Evolutionary conservation across 2,329 filamentous ascomycete species (phyloP).

Genomic region (Aspergillus sp.): DNA sequence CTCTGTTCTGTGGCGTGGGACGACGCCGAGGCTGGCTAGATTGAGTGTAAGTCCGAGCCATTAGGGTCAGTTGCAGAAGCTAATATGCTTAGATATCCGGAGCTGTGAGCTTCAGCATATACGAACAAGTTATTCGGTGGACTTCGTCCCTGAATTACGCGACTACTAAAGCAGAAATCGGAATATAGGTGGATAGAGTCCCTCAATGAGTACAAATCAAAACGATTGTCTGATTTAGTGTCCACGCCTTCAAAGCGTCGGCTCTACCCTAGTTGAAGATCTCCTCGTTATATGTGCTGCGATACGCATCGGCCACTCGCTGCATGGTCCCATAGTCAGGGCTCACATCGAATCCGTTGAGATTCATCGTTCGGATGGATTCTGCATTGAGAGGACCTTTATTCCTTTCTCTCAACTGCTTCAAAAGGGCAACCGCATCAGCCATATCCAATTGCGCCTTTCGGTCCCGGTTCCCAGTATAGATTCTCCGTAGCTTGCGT

Average conservation of each 20-base stretch:
- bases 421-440: constrained; percentile 37
- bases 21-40: constrained; percentile 43
- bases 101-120: constrained; percentile 23
- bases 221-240: no score
- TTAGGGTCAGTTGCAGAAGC: not conserved
- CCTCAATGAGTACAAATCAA: no score
- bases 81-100: constrained; percentile 18
- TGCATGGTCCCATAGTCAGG: constrained; percentile 36
- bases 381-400: constrained; percentile 30
- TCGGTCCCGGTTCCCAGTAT: constrained; percentile 24
- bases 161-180: not conserved
- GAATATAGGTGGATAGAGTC: not conserved
- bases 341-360: constrained; percentile 33
- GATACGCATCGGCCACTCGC: constrained; percentile 32
- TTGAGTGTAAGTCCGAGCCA: constrained; percentile 19
- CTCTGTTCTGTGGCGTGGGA: constrained; percentile 66
- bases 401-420: constrained; percentile 28
- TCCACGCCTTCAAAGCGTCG: no score
- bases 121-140: constrained; percentile 21
- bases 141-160: constrained; percentile 1
- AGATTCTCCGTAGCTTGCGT: constrained; percentile 38
- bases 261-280: not conserved
- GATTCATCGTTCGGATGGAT: constrained; percentile 32
- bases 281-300: constrained; percentile 28
- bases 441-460: constrained; percentile 33